Conservation (phyloP, 2,329 filamentous ascomycete species). For the Fusarium pininemorale region DNA sequence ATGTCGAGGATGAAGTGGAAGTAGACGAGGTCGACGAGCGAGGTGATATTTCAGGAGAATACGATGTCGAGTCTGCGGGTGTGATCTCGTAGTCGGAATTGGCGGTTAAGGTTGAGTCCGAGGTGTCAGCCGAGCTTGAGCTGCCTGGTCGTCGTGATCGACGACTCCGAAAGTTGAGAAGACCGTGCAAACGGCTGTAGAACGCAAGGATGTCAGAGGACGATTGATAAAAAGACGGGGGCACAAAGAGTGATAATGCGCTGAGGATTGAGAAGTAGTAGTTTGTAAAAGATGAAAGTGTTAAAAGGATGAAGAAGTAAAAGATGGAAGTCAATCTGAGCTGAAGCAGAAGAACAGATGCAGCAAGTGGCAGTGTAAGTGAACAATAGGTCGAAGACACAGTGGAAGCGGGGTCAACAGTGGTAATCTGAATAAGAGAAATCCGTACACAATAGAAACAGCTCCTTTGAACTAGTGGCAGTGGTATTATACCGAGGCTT, state of each 20-base stretch:
- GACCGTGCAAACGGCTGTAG: slow-evolving; percentile 35
- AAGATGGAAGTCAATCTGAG: background rate
- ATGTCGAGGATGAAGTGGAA: slow-evolving; percentile 17
- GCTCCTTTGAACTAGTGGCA: background rate
- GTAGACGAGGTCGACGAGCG: slow-evolving; percentile 19
- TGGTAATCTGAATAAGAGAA: background rate
- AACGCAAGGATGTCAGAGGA: slow-evolving; percentile 23
- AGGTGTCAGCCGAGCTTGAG: slow-evolving; percentile 35
- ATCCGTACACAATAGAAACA: slow-evolving; percentile 15
- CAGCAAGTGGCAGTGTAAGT: slow-evolving; percentile 28
- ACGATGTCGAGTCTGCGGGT: slow-evolving; percentile 18
- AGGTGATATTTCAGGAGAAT: slow-evolving; percentile 19
- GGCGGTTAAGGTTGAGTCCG: slow-evolving; percentile 27
- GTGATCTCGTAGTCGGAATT: slow-evolving; percentile 36
- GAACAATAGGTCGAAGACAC: slow-evolving; percentile 1
- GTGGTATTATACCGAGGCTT: slow-evolving; percentile 1
- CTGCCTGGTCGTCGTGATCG: slow-evolving; percentile 38
- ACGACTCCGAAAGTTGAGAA: slow-evolving; percentile 36
- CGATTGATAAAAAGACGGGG: background rate
- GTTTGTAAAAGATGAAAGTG: background rate
- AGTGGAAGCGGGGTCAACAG: background rate
- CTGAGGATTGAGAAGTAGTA: background rate
- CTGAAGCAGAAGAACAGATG: background rate
- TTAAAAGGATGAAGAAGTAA: background rate
- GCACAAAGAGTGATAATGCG: background rate